phyloP scores from a whole-genome alignment of 2,329 filamentous ascomycete species.

The Stylonectria norvegica region DNA sequence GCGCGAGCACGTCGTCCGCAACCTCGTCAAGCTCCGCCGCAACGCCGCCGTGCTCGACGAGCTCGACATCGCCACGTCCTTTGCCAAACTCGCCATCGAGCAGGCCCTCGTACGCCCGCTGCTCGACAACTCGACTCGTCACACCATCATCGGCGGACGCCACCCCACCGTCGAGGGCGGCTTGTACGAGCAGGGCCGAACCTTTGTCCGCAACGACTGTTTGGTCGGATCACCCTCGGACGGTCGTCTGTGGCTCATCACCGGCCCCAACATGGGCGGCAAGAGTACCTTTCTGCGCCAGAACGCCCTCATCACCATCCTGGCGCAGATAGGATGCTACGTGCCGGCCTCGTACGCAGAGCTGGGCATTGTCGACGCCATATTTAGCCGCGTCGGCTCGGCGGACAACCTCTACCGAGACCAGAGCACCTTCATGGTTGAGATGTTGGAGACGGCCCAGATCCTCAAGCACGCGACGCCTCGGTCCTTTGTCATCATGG shows the following conservation, averaged over 20 bases:
- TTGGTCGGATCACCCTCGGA: slow-evolving; percentile 66
- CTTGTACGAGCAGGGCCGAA: slow-evolving; percentile 72
- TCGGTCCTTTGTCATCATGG: slow-evolving; percentile 93
- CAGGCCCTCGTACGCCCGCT: slow-evolving; percentile 70
- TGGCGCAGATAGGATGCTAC: slow-evolving; percentile 89
- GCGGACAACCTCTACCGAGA: slow-evolving; percentile 93
- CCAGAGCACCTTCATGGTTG: slow-evolving; percentile 98
- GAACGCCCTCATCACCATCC: slow-evolving; percentile 88
- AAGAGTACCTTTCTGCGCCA: slow-evolving; percentile 96
- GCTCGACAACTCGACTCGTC: slow-evolving; percentile 61
- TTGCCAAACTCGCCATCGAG: slow-evolving; percentile 74
- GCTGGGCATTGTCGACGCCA: slow-evolving; percentile 89
- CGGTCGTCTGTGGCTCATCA: slow-evolving; percentile 64
- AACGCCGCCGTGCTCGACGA: slow-evolving; percentile 93
- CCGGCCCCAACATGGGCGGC: slow-evolving; percentile 95
- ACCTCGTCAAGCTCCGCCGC: slow-evolving; percentile 79
- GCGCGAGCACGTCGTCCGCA: slow-evolving; percentile 71
- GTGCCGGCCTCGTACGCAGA: slow-evolving; percentile 85
- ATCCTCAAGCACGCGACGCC: slow-evolving; percentile 83
- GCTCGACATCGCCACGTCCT: slow-evolving; percentile 84
- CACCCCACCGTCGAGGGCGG: slow-evolving; percentile 91
- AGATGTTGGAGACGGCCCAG: slow-evolving; percentile 94
- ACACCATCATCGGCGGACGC: slow-evolving; percentile 79
- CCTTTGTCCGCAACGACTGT: slow-evolving; percentile 84
- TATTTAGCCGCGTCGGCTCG: slow-evolving; percentile 90